These are phyloP conservation scores for Dysphania ambrosioides DNA, from an alignment of 148 eudicot species.

Conservation along the genomic window DNA sequence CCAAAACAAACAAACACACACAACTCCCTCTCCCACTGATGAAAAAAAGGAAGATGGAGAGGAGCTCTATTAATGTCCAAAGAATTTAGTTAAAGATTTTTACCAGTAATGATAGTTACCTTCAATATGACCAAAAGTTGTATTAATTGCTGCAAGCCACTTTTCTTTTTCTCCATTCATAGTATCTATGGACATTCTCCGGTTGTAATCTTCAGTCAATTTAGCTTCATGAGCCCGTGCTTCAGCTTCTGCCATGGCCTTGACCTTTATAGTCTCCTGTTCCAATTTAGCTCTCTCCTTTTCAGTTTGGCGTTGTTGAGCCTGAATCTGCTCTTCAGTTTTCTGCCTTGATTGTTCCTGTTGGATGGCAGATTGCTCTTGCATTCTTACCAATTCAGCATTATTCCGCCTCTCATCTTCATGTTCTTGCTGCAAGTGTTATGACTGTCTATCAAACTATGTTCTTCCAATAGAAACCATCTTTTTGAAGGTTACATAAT, in stretches of 20 bases:
- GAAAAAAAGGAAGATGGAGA: background rate
- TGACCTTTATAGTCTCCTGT: slow-evolving; percentile 78
- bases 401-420: slow-evolving; percentile 84
- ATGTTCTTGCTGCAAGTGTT: slow-evolving; percentile 63
- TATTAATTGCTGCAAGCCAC: slow-evolving; percentile 97
- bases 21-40: background rate
- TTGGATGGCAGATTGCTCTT: slow-evolving; percentile 76
- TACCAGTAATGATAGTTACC: slow-evolving; percentile 34
- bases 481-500: background rate
- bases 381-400: slow-evolving; percentile 80
- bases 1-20: background rate
- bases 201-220: slow-evolving; percentile 78
- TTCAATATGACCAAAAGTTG: slow-evolving; percentile 90
- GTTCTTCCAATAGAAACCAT: background rate
- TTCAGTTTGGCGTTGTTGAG: slow-evolving; percentile 87
- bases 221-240: slow-evolving; percentile 86
- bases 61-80: background rate
- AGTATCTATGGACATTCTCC: slow-evolving; percentile 70
- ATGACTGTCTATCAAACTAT: background rate
- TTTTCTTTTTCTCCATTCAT: slow-evolving; percentile 87
- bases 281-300: slow-evolving; percentile 92
- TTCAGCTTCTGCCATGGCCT: slow-evolving; percentile 93
- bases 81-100: background rate
- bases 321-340: slow-evolving; percentile 95
- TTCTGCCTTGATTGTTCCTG: slow-evolving; percentile 78